Evolutionary conservation across 805 yeast species (phyloP), one percentile per base, ranked within the genome.

Genomic region (Wickerhamiella allomyrinae): DNA sequence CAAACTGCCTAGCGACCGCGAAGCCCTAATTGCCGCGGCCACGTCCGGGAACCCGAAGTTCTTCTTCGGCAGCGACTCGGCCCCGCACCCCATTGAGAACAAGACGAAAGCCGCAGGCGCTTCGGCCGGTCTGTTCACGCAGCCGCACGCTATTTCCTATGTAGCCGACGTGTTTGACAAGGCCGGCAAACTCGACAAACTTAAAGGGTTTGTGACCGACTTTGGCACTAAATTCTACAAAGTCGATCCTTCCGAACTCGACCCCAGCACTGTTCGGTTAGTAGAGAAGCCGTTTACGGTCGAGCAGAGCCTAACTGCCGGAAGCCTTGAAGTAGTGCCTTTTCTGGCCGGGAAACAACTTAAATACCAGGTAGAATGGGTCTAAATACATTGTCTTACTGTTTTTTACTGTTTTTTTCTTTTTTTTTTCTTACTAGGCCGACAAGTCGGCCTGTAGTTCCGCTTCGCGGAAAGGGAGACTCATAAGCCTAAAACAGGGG

Each of bases 121-220:
- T 14, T 85, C 96, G 55, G 99, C 99, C n/a, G 99, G 99, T 56
- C 95, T 91, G 7, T 91, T 73, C 62, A 83, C 97, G 2, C 98
- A 91, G 60, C 72, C 83, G 19, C 74, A 74, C 52, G 94, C 81
- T 2, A 61, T 91, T 15, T 68, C 86, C 7, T 91, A 89, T 50
- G 64, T 91, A 21, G 96, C 97, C 2, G 80, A 87, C 59, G 74
- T 82, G 1, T 91, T 93, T 55, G 94, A 82, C 21, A 60, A 68
- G 41, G 69, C 63, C 15, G 77, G 71, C 11, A 72, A 76, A 47
- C 62, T 91, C 35, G 78, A 78, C 35, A 73, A 72, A 44, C 67
- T 91, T 51, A 76, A 71, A 53, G 73, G 65, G 24, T 91, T 91
- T 59, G 95, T 84, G 14, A 71, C 80, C 22, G 78, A 76, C 33